These are phyloP conservation scores for Leccinum aurantiacum DNA, from an alignment of 768 basidiomycete species.

Conservation along the genomic window DNA sequence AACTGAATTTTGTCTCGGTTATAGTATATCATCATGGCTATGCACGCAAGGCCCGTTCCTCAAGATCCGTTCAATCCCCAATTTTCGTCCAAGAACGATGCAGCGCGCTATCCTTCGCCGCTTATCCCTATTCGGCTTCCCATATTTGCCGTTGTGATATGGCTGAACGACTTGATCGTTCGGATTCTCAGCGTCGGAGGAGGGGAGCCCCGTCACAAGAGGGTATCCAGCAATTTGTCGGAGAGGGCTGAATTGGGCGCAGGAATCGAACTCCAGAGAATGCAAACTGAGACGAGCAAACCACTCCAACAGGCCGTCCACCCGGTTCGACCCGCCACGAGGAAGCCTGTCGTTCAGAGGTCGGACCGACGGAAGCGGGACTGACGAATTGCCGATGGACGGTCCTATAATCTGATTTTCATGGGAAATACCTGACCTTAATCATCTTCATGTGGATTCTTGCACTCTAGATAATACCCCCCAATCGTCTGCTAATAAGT, in stretches of 20 bases:
- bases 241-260: conserved; percentile 66
- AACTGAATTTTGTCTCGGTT: conserved; percentile 2
- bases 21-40: conserved; percentile 84
- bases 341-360: conserved; percentile 25
- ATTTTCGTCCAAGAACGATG: conserved; percentile 36
- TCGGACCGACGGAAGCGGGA: conserved; percentile 48
- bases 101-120: conserved; percentile 67
- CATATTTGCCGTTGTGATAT: conserved; percentile 70
- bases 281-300: conserved; percentile 9
- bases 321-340: conserved; percentile 12
- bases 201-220: conserved; percentile 24
- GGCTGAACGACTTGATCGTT: conserved; percentile 72
- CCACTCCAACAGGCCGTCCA: conserved; percentile 7
- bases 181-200: conserved; percentile 58
- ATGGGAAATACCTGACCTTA: conserved; percentile 7
- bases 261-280: conserved; percentile 30
- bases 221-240: conserved; percentile 45
- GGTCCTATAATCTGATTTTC: conserved; percentile 9
- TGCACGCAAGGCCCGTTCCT: conserved; percentile 73
- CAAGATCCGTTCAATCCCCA: conserved; percentile 71
- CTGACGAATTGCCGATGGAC: conserved; percentile 26
- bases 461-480: conserved; percentile 15
- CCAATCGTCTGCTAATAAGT: conserved; percentile 8
- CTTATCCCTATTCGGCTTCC: conserved; percentile 79
- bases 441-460: conserved; percentile 15